These are phyloP conservation scores for Saccharomycopsis hybrid DNA, from an alignment of 1,139 yeast genomes.

Conservation along the genomic window DNA sequence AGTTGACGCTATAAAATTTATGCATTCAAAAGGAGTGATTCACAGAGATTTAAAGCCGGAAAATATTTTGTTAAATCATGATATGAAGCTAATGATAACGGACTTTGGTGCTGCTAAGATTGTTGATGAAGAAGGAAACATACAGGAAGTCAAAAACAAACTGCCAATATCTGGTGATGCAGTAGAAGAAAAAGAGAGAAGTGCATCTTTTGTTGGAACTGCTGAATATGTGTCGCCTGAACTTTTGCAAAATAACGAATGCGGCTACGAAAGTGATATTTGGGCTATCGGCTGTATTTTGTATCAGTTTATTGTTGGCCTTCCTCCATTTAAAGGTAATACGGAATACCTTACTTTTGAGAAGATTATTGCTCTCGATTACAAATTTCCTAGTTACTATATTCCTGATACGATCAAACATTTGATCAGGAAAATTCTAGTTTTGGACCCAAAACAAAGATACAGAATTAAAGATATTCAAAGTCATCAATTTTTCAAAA, in stretches of 20 bases:
- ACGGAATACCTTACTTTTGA: conserved; percentile 72
- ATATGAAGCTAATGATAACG: conserved; percentile 63
- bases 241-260: conserved; percentile 56
- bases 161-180: conserved; percentile 18
- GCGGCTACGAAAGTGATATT: conserved; percentile 69
- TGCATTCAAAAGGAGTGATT: conserved; percentile 72
- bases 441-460: conserved; percentile 59
- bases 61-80: conserved; percentile 59
- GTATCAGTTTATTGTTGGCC: conserved; percentile 69
- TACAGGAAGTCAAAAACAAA: conserved; percentile 7
- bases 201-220: conserved; percentile 79
- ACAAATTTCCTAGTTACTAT: conserved; percentile 45
- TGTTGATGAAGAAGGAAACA: conserved; percentile 34
- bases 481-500: conserved; percentile 66
- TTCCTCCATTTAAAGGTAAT: conserved; percentile 74
- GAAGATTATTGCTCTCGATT: conserved; percentile 57
- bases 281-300: conserved; percentile 83
- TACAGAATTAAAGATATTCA: conserved; percentile 60
- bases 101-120: conserved; percentile 79
- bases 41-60: conserved; percentile 80
- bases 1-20: conserved; percentile 57
- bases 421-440: conserved; percentile 48
- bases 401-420: conserved; percentile 42
- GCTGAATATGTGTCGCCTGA: conserved; percentile 82
- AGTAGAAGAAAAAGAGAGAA: conserved; percentile 26